Evolutionary conservation across 257 asterid species (phyloP).

Genomic region (Asclepias syriaca): DNA sequence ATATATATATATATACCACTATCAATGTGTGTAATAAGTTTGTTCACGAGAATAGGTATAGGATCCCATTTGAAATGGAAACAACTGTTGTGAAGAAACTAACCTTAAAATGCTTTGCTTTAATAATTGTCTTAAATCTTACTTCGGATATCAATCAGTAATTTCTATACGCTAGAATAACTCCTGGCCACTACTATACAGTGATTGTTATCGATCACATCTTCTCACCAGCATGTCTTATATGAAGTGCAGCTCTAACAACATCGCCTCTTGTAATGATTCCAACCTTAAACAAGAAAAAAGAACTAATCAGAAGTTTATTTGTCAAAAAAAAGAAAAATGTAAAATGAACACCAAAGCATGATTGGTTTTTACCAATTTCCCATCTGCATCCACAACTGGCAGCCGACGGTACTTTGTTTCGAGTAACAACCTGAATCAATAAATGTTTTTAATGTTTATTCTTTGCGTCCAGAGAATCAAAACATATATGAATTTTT

Average conservation of each 20-base stretch:
- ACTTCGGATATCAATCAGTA: neutral
- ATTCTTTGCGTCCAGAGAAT: neutral
- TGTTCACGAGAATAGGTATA: neutral
- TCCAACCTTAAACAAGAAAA: conserved; percentile 50
- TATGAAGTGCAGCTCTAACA: conserved; percentile 83
- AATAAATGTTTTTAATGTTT: neutral
- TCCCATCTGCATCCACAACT: conserved; percentile 77
- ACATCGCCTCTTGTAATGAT: conserved; percentile 87
- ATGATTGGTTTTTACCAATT: conserved; percentile 50
- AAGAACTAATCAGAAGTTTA: conserved; percentile 8
- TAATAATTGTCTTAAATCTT: neutral
- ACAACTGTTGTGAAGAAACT: neutral
- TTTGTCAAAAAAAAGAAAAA: neutral
- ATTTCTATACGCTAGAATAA: neutral
- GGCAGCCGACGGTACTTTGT: conserved; percentile 87
- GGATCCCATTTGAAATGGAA: neutral
- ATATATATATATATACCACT: too few species aligned
- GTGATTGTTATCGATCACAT: conserved; percentile 3
- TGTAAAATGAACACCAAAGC: neutral
- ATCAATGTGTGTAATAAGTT: neutral
- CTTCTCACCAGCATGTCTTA: conserved; percentile 45
- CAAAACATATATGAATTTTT: too few species aligned
- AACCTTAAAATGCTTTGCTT: neutral
- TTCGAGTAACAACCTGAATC: conserved; percentile 62
- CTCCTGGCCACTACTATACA: neutral